Evolutionary conservation across 805 yeast genomes (phyloP).

Genomic region (Lachancea nothofagi): DNA sequence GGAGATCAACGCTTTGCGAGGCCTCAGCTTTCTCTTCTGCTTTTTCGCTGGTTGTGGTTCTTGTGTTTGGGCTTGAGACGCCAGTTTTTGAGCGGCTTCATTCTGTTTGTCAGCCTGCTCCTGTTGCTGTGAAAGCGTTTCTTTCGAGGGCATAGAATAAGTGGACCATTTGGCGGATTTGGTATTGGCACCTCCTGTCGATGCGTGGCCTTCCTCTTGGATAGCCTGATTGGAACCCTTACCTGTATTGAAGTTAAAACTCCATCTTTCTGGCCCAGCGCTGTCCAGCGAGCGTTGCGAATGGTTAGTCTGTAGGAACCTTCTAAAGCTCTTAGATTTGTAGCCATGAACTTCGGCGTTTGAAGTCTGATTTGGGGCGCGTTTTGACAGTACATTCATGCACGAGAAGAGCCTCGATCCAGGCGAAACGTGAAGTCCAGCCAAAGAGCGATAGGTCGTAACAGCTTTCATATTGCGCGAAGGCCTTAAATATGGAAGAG

Average conservation of each 20-base stretch:
- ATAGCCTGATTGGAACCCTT: neutral
- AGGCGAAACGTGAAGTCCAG: neutral
- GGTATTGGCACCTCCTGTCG: neutral
- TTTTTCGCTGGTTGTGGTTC: slow-evolving; percentile 30
- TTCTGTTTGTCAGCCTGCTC: slow-evolving; percentile 16
- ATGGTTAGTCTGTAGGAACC: slow-evolving; percentile 6
- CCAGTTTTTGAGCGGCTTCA: slow-evolving; percentile 10
- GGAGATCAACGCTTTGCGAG: slow-evolving; percentile 85
- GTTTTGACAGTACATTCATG: neutral
- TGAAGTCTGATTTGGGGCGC: neutral
- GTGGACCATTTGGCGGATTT: slow-evolving; percentile 34
- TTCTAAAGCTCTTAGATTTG: neutral
- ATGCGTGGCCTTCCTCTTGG: neutral
- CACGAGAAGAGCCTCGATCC: neutral
- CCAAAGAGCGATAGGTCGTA: neutral
- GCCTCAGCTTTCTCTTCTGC: slow-evolving; percentile 63
- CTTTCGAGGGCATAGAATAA: slow-evolving; percentile 44
- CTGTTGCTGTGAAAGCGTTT: slow-evolving; percentile 39
- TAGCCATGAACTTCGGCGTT: neutral
- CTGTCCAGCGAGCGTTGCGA: neutral
- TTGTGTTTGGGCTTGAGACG: slow-evolving; percentile 10
- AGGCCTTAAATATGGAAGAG: too few species aligned
- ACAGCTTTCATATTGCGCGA: too few species aligned
- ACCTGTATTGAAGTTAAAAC: slow-evolving; percentile 2
- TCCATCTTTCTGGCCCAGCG: slow-evolving; percentile 6